Evolutionary conservation across 805 yeast genomes (phyloP), one percentile per base, ranked within the genome.

Genomic region (Yarrowia sp.): DNA sequence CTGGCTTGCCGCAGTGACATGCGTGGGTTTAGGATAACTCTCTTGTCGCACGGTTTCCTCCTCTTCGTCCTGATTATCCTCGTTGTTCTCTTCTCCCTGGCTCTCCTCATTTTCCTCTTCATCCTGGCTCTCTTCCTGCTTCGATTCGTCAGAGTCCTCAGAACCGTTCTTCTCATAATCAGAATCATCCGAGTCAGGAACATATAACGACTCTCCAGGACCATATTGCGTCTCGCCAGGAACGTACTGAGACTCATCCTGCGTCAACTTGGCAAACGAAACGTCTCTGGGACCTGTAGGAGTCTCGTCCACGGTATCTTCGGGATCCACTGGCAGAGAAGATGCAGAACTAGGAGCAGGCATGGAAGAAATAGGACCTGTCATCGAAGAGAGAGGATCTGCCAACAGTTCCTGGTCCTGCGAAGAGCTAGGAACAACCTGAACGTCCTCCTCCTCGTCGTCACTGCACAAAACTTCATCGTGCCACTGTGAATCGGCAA

Each of bases 401-500:
- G 6, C 21, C n/a, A 32, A 32, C 0, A 32, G n/a, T 7, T 47
- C 41, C 22, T 47, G 56, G 12, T 47, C 56, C 21, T 47, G 56
- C 1, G 56, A 47, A 2, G 56, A 47, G 10, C 56, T 47, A 10
- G 56, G 56, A 12, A 47, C 56, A 2, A 47, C 39, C 7, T 32
- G 29, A 6, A 14, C 27, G 5, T 24, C 36, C 18, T 31, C 58
- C 18, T 51, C 56, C 31, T 47, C 56, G 3, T 33, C 42, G 2
- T 35, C 42, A 24, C 56, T 47, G 13, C 56, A 36, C 25, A 39
- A 21, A 2, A 55, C 29, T 13, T 38, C 47, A 22, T 31, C 61
- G 6, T 38, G 41, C 46, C 47, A 55, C 18, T 55, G 61, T 2
- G 61, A 55, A 13, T 38, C 61, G 9, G 46, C 61, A 19, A 55